Base-by-base conservation (phyloP, 495 filamentous ascomycete species). In the Annulohypoxylon maeteangense region DNA sequence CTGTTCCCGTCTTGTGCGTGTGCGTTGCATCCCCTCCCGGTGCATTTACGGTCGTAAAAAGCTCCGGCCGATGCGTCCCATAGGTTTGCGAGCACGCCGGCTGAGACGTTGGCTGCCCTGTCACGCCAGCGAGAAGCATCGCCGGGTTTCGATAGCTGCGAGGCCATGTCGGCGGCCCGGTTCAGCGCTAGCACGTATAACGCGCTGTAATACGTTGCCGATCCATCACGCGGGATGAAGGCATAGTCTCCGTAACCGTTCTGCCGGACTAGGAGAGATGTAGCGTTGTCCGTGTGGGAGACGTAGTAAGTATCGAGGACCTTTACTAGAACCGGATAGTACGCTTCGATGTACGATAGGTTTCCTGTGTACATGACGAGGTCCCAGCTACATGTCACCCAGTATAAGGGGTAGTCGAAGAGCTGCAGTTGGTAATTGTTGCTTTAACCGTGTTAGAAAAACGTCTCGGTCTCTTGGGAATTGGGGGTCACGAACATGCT, bases 1-100 rank as follows among this genome's bases (percentile, higher is more conserved):
- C 78, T 75, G 54, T 85, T 85, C 20, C 83, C 83, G 61, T 85
- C 83, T 65, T 85, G 83, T 12, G 81, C 81, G 72, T 85, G 83
- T 2, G 78, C 79, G 27, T 40, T 40, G 58, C 78, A 79, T 0
- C 68, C 71, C 22, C 25, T 54, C 1, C 50, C 50, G 18, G n/a
- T 20, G n/a, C 50, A 54, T 3, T 34, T 59, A 16, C 79, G 75
- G 67, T 84, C 82, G 56, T 77, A 80, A 65, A 82, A 83, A 6
- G 82, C 82, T 7, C 80, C 80, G 2, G 75, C 78, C 0, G 65
- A 47, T 10, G 65, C 7, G 54, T 84, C 81, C 69, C 79, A 83
- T 16, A 75, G 72, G n/a, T 69, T 60, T 1, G 55, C 56, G 7
- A 79, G 75, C 18, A 84, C 70, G 7, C 75, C 77, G 1, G 68